These are phyloP conservation scores for Collybia sordida DNA, from an alignment of 768 basidiomycete species.

Conservation along the genomic window DNA sequence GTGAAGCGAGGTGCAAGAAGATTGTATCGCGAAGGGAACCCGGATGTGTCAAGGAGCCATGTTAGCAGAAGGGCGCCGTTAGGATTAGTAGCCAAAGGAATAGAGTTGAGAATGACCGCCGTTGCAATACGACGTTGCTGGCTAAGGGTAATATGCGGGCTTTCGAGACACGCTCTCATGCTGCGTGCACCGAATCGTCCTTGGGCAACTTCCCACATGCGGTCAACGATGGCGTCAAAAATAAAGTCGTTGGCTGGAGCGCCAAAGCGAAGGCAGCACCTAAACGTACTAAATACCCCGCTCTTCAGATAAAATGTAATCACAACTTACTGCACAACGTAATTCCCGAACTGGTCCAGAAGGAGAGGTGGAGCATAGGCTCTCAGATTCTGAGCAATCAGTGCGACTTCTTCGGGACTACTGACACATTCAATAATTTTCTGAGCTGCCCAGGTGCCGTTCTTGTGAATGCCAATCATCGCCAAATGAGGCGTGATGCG, in stretches of 20 bases:
- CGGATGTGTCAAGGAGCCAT: slow-evolving; percentile 94
- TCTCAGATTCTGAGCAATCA: slow-evolving; percentile 84
- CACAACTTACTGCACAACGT: slow-evolving; percentile 83
- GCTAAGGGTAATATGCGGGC: slow-evolving; percentile 78
- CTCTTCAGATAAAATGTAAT: background rate
- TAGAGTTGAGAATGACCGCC: slow-evolving; percentile 93
- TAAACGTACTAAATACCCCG: slow-evolving; percentile 22
- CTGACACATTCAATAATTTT: slow-evolving; percentile 97
- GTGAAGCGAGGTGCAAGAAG: slow-evolving; percentile 94
- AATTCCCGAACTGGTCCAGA: slow-evolving; percentile 92
- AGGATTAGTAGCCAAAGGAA: slow-evolving; percentile 95
- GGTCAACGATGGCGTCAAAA: slow-evolving; percentile 96
- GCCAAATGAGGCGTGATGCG: slow-evolving; percentile 92
- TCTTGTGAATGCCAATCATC: slow-evolving; percentile 98
- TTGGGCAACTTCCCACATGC: slow-evolving; percentile 98
- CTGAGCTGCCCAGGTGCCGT: slow-evolving; percentile 99
- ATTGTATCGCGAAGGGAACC: slow-evolving; percentile 93
- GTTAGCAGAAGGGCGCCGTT: slow-evolving; percentile 95
- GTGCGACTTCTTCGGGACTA: slow-evolving; percentile 78
- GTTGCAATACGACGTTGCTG: slow-evolving; percentile 96
- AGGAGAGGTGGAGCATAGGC: slow-evolving; percentile 93
- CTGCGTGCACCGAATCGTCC: slow-evolving; percentile 97
- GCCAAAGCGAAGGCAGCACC: slow-evolving; percentile 90
- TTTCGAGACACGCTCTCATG: slow-evolving; percentile 96
- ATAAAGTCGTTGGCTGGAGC: slow-evolving; percentile 91